Base-by-base conservation (phyloP, 345 rosid genomes). In the Lenwebbia sp. region DNA sequence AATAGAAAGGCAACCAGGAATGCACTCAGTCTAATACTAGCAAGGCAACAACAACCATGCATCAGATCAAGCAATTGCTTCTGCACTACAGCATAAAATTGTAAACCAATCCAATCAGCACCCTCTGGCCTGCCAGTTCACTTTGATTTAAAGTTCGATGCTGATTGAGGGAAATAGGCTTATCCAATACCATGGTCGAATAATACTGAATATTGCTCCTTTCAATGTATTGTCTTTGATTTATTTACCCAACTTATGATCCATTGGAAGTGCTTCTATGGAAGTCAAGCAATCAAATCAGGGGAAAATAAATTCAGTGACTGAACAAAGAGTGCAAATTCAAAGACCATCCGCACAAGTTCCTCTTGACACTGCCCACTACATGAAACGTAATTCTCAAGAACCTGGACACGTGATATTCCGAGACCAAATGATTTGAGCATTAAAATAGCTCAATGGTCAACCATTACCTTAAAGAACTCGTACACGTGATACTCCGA, bases 401-500 rank as follows among this genome's bases (percentile, higher is more conserved):
- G 14, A 37, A 70, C 81, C 37, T 5, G 2, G 23, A 70, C 3
- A 37, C 26, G 5, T 37, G 47, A 70, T 33, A 28, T 44, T 52
- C 54, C 13, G 15, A 83, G 47, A 83, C 58, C 54, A 23, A 82
- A 83, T 83, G 14, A 49, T 83, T 83, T 83, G 84, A 83, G 47
- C 47, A 70, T 70, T 70, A 70, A 33, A 9, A 9, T 70, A 37
- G 47, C 81, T 70, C 26, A 70, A 2, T 70, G 81, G 23, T 70
- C 81, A 10, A 37, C 81, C 44, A 9, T 70, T 94, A 97, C 99
- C 99, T 89, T 96, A 93, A 94, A 97, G 90, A 97, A 97, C 90
- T 97, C 99, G 40, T 97, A 97, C 49, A 95, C 99, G 84, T 97
- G 93, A 87, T 97, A 97, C 86, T 97, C 99, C 5, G 99, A 94